Evolutionary conservation across 2,329 filamentous ascomycete genomes (phyloP).

Genomic region (Talaromyces islandicus): DNA sequence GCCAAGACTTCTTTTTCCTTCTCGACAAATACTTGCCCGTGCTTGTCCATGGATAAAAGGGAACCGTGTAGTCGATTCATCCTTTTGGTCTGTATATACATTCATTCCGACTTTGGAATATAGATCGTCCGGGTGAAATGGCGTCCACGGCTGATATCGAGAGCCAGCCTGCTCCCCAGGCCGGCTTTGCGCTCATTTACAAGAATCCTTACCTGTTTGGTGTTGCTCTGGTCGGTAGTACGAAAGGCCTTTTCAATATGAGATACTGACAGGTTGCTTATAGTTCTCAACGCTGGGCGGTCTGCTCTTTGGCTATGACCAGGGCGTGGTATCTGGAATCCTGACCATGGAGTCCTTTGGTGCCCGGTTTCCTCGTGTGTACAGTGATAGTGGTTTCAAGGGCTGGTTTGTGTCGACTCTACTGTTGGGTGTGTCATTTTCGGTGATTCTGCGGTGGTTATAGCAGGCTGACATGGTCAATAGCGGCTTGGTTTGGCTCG

Average conservation of each 20-base stretch:
- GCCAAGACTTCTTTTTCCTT: neutral
- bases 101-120: neutral
- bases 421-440: slow-evolving; percentile 30
- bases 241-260: too few species aligned
- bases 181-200: slow-evolving; percentile 21
- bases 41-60: neutral
- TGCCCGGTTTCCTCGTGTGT: slow-evolving; percentile 35
- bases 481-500: slow-evolving; percentile 46
- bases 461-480: neutral
- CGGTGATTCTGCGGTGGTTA: neutral
- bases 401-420: slow-evolving; percentile 51
- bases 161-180: slow-evolving; percentile 11
- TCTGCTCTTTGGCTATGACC: slow-evolving; percentile 47
- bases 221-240: slow-evolving; percentile 35
- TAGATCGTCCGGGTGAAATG: slow-evolving; percentile 11
- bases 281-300: slow-evolving; percentile 38
- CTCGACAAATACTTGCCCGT: neutral
- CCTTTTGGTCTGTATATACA: neutral
- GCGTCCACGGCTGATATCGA: slow-evolving; percentile 9
- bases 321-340: slow-evolving; percentile 45
- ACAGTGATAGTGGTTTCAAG: slow-evolving; percentile 42
- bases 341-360: slow-evolving; percentile 43
- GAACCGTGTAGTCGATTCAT: neutral
- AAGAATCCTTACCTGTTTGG: slow-evolving; percentile 43
- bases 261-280: neutral